These are phyloP conservation scores for Ceratobasidium sp. DNA, from an alignment of 1,284 basidiomycete species.

Conservation along the genomic window DNA sequence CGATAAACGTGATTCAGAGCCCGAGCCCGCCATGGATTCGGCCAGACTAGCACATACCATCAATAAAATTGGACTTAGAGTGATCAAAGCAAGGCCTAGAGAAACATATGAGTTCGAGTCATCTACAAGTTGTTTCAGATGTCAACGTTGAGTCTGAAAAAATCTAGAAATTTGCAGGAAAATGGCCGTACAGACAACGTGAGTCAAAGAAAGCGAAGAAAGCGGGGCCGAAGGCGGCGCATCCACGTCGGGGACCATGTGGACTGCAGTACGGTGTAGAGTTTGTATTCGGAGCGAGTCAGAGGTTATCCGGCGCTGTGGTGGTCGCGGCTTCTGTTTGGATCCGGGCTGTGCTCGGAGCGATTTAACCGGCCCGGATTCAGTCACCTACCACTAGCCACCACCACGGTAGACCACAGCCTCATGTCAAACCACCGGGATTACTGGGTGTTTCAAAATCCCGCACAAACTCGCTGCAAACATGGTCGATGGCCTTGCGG, in stretches of 20 bases:
- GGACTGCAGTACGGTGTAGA: not conserved
- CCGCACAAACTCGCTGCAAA: not conserved
- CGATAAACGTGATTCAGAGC: conserved; percentile 9
- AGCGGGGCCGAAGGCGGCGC: conserved; percentile 48
- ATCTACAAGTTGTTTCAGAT: conserved; percentile 62
- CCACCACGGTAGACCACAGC: not conserved
- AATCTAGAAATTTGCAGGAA: not conserved
- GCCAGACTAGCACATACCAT: conserved; percentile 67
- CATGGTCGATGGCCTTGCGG: not conserved
- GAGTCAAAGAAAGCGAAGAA: conserved; percentile 72
- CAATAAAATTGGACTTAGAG: conserved; percentile 80
- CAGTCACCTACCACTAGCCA: not conserved
- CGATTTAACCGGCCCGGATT: not conserved
- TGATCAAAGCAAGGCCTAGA: conserved; percentile 74
- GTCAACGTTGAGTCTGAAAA: conserved; percentile 1
- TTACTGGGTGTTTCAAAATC: not conserved
- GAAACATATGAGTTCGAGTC: conserved; percentile 75
- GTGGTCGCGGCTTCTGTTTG: conserved; percentile 14
- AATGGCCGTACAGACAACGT: conserved; percentile 71
- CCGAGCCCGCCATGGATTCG: not conserved
- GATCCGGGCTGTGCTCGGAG: conserved; percentile 12
- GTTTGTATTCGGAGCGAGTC: conserved; percentile 5
- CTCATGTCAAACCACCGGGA: not conserved
- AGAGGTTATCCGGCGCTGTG: not conserved
- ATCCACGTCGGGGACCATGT: not conserved